phyloP scores from a whole-genome alignment of 345 rosid species.

The Eucalyptus globulus region DNA sequence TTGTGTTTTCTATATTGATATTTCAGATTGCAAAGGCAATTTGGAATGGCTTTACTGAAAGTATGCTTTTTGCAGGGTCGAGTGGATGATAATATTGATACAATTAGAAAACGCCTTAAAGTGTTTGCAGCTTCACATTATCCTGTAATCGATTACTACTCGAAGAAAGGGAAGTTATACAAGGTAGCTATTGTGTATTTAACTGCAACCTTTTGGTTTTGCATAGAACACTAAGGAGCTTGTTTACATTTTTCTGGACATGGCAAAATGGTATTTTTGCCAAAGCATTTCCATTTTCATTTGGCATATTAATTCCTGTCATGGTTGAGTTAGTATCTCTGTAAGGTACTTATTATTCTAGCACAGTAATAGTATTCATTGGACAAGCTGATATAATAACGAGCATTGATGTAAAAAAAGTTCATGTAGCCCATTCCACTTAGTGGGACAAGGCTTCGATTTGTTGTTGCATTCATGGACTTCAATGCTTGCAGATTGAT shows the following conservation, averaged over 20 bases:
- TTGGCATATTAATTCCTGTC: background rate
- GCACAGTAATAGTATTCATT: background rate
- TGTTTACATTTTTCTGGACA: background rate
- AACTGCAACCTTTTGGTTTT: background rate
- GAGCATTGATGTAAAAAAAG: background rate
- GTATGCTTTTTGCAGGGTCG: conserved; percentile 38
- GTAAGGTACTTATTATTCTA: background rate
- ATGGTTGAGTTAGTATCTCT: background rate
- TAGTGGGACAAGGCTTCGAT: background rate
- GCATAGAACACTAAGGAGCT: background rate
- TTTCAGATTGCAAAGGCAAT: background rate
- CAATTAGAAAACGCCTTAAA: conserved; percentile 50
- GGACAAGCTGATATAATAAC: background rate
- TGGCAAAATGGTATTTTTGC: background rate
- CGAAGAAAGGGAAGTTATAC: conserved; percentile 66
- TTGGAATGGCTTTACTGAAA: background rate
- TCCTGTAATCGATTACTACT: conserved; percentile 69
- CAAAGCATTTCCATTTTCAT: background rate
- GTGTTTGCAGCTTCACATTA: conserved; percentile 45
- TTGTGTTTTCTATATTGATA: background rate
- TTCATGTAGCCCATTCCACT: background rate
- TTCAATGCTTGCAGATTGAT: conserved; percentile 45
- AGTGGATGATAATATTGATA: conserved; percentile 66
- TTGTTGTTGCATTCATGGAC: background rate
- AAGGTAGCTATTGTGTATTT: conserved; percentile 16